Base-by-base conservation (phyloP, 441 rosid genomes). In the Adansonia gregorii region DNA sequence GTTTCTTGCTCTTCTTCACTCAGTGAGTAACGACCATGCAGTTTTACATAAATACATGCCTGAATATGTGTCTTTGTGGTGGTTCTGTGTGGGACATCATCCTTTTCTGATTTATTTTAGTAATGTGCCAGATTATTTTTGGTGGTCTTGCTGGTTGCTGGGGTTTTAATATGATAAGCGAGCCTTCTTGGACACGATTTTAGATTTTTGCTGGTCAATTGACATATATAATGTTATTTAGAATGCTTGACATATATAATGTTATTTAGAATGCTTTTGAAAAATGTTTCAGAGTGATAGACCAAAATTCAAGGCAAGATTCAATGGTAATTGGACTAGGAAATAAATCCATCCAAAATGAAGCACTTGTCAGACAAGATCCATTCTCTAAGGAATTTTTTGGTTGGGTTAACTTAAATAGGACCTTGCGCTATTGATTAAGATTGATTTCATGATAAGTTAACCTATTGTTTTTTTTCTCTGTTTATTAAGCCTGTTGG, bases 1-100 rank as follows among this genome's bases (percentile, higher is more conserved):
- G 85, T 93, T 96, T 82, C 92, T 96, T 80, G 99, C 94, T 55
- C 85, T 96, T 76, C 89, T 93, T 73, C 97, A 90, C 83, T 91
- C 97, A 85, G 99, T 96, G 84, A 89, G 97, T 83, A 61, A 83
- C 52, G 19, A 73, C 24, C 56, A 49, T 64, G 59, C 74, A 49
- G 54, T 35, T 76, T 15, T 55, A 24, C 12, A 15, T 22, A 41
- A 20, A 43, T 56, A 7, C 31, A 14, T 49, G 74, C 27, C 2
- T 51, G 43, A 11, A 31, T 27, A 27, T n/a, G 74, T n/a, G 39
- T 64, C 41, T 51, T 31, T 63, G 64, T 12, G 17, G n/a, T 72
- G n/a, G n/a, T 71, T 55, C 74, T 31, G 24, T n/a, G 46, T 5
- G 11, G 64, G 31, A 48, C 19, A 10, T 55, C 10, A 0, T 27